phyloP scores from a whole-genome alignment of 345 rosid species.

The Atalantia buxifolia region DNA sequence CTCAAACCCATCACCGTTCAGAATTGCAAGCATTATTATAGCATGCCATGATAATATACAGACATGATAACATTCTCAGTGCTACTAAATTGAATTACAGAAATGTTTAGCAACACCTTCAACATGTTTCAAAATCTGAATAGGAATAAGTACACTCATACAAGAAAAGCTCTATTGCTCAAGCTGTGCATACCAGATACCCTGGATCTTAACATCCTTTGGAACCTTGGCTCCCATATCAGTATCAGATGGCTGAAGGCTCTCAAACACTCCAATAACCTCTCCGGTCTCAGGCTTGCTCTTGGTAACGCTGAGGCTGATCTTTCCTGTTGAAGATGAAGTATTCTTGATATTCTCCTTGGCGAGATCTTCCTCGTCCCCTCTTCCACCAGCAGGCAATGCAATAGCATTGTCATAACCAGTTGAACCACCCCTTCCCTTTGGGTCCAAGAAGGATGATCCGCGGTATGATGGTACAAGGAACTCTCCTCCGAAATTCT shows the following conservation, averaged over 20 bases:
- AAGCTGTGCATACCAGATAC: slow-evolving; percentile 97
- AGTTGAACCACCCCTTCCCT: slow-evolving; percentile 86
- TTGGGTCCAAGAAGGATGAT: slow-evolving; percentile 87
- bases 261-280: slow-evolving; percentile 92
- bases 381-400: slow-evolving; percentile 93
- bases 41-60: slow-evolving; percentile 28
- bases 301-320: slow-evolving; percentile 74
- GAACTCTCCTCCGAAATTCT: slow-evolving; percentile 64
- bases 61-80: slow-evolving; percentile 13
- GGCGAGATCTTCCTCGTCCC: slow-evolving; percentile 82
- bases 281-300: slow-evolving; percentile 92
- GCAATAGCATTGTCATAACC: slow-evolving; percentile 93
- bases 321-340: slow-evolving; percentile 72
- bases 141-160: slow-evolving; percentile 19
- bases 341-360: slow-evolving; percentile 82
- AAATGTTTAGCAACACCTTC: slow-evolving; percentile 29
- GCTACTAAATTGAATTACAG: slow-evolving; percentile 27
- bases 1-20: not conserved
- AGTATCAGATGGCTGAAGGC: slow-evolving; percentile 96
- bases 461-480: slow-evolving; percentile 83
- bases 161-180: slow-evolving; percentile 41
- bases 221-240: slow-evolving; percentile 94
- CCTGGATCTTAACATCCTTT: slow-evolving; percentile 95
- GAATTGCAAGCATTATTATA: slow-evolving; percentile 11
- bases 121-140: slow-evolving; percentile 35